Conservation (phyloP, 257 asterid species). For the Fraxinus americana region DNA sequence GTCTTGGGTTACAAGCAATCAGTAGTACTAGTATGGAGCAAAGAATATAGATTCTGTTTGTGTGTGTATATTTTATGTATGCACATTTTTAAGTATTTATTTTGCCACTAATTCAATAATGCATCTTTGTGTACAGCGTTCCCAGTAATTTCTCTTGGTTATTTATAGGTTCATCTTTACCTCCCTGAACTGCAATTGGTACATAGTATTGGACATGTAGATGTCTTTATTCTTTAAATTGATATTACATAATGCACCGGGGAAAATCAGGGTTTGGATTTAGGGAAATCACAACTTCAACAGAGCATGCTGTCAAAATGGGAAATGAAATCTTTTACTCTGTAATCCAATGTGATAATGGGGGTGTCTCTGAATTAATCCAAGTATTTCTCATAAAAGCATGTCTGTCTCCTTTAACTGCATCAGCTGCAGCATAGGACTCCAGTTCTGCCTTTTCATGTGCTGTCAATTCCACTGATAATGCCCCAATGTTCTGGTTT, state of each 20-base stretch:
- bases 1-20: background rate
- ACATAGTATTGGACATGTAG: background rate
- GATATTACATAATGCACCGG: no score
- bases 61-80: background rate
- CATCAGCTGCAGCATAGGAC: conserved; percentile 36
- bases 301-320: no score
- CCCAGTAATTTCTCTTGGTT: background rate
- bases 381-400: conserved; percentile 33
- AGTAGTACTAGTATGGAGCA: background rate
- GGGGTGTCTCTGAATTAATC: conserved; percentile 38
- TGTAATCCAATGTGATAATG: conserved; percentile 21
- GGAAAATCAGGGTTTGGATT: no score
- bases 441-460: conserved; percentile 45
- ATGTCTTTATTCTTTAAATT: no score
- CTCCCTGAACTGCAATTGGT: background rate
- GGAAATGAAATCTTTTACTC: background rate
- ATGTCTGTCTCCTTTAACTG: conserved; percentile 48
- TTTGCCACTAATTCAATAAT: background rate
- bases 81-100: background rate
- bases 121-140: background rate
- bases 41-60: background rate
- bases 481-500: conserved; percentile 37
- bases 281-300: no score
- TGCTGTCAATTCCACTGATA: conserved; percentile 31
- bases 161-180: background rate